These are phyloP conservation scores for Elsinoe batatas DNA, from an alignment of 2,329 filamentous ascomycete species.

Conservation along the genomic window DNA sequence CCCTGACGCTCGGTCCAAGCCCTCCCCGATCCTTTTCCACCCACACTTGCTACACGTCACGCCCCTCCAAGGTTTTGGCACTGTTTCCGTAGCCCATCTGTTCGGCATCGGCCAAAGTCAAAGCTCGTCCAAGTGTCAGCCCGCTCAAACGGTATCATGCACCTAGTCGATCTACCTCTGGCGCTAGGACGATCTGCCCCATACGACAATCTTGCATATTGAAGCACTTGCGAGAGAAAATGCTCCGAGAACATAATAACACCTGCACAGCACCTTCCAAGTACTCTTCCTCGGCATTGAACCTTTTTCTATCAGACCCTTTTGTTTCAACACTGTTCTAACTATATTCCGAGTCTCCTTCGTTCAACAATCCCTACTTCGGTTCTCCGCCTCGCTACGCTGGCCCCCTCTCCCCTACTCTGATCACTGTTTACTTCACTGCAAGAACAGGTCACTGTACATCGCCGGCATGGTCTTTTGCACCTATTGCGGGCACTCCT, in stretches of 20 bases:
- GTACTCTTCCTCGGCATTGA: conserved; percentile 1
- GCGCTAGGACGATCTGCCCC: conserved; percentile 10
- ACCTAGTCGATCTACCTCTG: conserved; percentile 10
- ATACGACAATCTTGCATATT: conserved; percentile 7
- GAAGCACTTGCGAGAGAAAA: background rate
- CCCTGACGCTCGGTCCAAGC: conserved; percentile 11
- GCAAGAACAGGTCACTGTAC: background rate
- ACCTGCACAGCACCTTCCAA: conserved; percentile 1
- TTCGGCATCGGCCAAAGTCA: conserved; percentile 1
- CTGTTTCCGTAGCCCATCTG: conserved; percentile 10
- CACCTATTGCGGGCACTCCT: conserved; percentile 45
- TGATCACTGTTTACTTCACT: background rate
- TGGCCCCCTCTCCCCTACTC: background rate
- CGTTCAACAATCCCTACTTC: background rate
- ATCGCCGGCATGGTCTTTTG: conserved; percentile 40
- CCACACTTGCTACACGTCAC: conserved; percentile 3
- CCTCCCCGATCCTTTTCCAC: background rate
- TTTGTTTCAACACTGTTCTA: background rate
- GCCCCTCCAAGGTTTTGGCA: conserved; percentile 9
- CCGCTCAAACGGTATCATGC: conserved; percentile 1
- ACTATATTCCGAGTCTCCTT: background rate
- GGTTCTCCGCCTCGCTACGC: too few species aligned
- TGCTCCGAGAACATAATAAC: conserved; percentile 12
- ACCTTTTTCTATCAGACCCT: background rate
- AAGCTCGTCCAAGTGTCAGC: conserved; percentile 7